Base-by-base conservation (phyloP, 805 yeast species). In the Candida vaughaniae region DNA sequence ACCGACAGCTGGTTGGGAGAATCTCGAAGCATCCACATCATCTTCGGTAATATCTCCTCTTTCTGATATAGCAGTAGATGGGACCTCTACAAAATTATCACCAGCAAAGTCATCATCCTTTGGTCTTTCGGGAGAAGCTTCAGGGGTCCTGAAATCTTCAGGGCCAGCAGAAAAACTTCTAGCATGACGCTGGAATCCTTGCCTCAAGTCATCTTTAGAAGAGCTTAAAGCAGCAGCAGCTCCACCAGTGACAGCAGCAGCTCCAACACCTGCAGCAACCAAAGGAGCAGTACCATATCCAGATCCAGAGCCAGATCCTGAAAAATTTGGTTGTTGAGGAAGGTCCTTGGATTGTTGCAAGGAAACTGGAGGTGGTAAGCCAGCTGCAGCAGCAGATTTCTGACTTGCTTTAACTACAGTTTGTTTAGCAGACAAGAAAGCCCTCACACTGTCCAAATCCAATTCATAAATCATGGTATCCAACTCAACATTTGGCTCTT, bases 401-500 rank as follows among this genome's bases (percentile, higher is more conserved):
- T 38, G 35, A 7, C 47, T 35, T 8, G 49, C 34, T 27, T 40
- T 45, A 14, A 45, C 43, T n/a, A 45, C 49, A 2, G 49, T 42
- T 39, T 45, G 48, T 25, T 39, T 41, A 5, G 49, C 42, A 17
- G 48, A 42, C 46, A 64, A 57, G 33, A 56, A 62, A 17, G 54
- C 45, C 30, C 62, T 69, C n/a, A 58, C 60, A 47, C 56, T 63
- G 17, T 69, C 62, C 15, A 73, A 62, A 47, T 87, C 91, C 38
- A 86, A 70, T 23, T 79, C 77, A 49, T 74, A 84, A 14, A 85
- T 69, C 62, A 75, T 71, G 26, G 80, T 79, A 34, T 83, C 86
- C 18, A 52, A 40, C 30, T 58, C 64, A 20, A 53, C 71, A 36
- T 77, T 77, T 49, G 76, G 72, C 45, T 66, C 77, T 7, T 61